phyloP scores from a whole-genome alignment of 768 basidiomycete species.

The Mycena floridula region DNA sequence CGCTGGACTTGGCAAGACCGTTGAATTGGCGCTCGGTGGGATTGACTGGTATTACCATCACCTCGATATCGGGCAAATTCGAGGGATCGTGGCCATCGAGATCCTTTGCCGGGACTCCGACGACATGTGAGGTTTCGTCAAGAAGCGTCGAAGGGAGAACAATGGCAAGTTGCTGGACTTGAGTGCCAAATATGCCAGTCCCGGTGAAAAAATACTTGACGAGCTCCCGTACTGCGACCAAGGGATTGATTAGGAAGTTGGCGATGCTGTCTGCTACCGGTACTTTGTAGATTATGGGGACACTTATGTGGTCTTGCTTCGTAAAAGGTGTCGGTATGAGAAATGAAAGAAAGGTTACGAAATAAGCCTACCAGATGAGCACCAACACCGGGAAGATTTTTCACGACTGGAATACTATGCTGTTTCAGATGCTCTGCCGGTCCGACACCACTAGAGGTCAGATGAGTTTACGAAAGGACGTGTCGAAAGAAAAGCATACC shows the following conservation, averaged over 20 bases:
- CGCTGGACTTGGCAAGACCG: conserved; percentile 11
- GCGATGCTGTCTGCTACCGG: conserved; percentile 26
- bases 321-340: neutral
- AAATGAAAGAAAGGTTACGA: neutral
- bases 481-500: conserved; percentile 1
- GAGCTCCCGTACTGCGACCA: conserved; percentile 22
- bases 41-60: conserved; percentile 23
- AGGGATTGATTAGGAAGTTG: conserved; percentile 18
- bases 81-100: conserved; percentile 13
- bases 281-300: conserved; percentile 25
- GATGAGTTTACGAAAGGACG: too few relatives aligned
- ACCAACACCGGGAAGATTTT: conserved; percentile 39
- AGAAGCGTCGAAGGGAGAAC: conserved; percentile 22
- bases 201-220: conserved; percentile 26
- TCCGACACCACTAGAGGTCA: conserved; percentile 27
- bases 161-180: conserved; percentile 24
- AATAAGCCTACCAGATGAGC: conserved; percentile 25
- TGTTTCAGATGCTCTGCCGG: conserved; percentile 30
- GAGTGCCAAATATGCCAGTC: conserved; percentile 24
- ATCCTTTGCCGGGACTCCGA: conserved; percentile 5
- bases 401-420: conserved; percentile 27
- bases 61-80: conserved; percentile 33
- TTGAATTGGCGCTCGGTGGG: conserved; percentile 7
- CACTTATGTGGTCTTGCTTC: conserved; percentile 34
- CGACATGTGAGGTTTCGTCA: conserved; percentile 9